Percentiles rank a stretch among this genome's conserved stretches.
These are phyloP conservation scores for Paecilomyces dactylethromorphus DNA, from an alignment of 2,329 filamentous ascomycete species.

Conservation along the genomic window DNA sequence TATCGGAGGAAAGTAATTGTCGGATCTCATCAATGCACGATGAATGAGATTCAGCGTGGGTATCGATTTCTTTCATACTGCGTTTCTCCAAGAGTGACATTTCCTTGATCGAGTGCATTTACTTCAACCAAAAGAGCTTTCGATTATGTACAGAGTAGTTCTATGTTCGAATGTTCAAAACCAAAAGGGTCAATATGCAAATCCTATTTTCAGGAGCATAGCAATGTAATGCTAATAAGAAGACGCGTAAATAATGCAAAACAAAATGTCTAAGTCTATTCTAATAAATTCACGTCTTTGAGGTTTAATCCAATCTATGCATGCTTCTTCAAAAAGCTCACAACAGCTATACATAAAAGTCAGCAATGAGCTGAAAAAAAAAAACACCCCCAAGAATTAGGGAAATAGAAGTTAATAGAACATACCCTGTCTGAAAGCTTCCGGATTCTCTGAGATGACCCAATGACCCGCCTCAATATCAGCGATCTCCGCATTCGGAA, in stretches of 20 bases:
- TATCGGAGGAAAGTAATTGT: background rate
- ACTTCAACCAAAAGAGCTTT: too few relatives aligned
- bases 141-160: too few relatives aligned
- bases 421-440: conserved; percentile 34
- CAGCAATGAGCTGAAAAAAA: background rate
- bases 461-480: conserved; percentile 39
- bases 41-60: background rate
- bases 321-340: background rate
- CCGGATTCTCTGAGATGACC: conserved; percentile 40
- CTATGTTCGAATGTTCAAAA: too few relatives aligned
- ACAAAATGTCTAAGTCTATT: background rate
- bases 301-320: background rate
- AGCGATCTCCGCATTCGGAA: conserved; percentile 32
- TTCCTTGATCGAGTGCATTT: too few relatives aligned
- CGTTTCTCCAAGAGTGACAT: background rate
- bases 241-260: background rate
- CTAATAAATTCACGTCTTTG: background rate
- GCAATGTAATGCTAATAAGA: background rate
- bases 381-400: background rate
- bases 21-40: background rate
- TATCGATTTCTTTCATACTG: background rate
- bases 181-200: background rate
- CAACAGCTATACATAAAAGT: background rate
- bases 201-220: background rate
- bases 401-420: background rate